Evolutionary conservation across 2,329 filamentous ascomycete genomes (phyloP).

Genomic region (Herpotrichia juniperi): DNA sequence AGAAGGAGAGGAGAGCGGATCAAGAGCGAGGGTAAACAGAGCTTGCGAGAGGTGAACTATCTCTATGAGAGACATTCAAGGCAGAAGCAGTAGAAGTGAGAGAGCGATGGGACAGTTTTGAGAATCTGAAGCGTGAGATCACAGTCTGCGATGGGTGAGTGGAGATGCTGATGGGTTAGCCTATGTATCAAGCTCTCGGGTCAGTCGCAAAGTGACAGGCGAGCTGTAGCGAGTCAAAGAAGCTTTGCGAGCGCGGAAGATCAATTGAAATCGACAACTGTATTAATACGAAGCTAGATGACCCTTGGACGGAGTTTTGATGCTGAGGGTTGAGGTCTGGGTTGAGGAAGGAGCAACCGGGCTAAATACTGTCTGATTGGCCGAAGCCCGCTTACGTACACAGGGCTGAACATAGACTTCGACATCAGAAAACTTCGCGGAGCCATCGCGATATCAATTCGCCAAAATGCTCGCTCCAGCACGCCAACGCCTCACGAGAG

Average conservation of each 20-base stretch:
- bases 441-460: not conserved
- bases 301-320: not conserved
- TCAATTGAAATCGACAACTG: not conserved
- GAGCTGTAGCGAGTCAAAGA: not conserved
- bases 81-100: not conserved
- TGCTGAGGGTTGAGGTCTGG: not conserved
- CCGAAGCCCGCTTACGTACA: slow-evolving; percentile 2
- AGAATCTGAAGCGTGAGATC: not conserved
- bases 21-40: not conserved
- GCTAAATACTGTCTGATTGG: not conserved
- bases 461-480: slow-evolving; percentile 68
- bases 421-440: not conserved
- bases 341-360: not conserved
- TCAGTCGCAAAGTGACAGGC: not conserved
- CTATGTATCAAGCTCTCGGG: not conserved
- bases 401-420: not conserved
- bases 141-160: not conserved
- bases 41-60: not conserved
- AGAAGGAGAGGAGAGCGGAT: not conserved
- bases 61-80: not conserved
- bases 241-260: not conserved
- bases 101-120: not conserved
- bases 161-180: not conserved
- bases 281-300: not conserved
- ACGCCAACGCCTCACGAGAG: slow-evolving; percentile 62